Evolutionary conservation across 768 basidiomycete species (phyloP), one percentile per base, ranked within the genome.

Genomic region (Russula lepida): DNA sequence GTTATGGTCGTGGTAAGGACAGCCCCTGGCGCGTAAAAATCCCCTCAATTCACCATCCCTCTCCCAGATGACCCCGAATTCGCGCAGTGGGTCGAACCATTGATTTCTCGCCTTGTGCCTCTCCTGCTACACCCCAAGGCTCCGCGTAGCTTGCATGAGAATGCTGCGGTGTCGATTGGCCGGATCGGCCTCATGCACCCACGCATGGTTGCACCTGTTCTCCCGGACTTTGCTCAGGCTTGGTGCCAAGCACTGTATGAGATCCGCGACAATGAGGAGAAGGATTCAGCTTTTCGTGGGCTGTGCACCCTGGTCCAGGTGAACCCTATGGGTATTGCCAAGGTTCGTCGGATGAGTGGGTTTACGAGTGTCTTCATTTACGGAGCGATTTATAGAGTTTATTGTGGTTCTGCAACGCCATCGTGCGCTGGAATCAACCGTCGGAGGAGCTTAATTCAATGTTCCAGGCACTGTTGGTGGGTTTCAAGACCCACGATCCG

Each of bases 251-350:
- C 95, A 7, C 76, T 99, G 56, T 94, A 94, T 71, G 97, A 98
- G 74, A 99, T 99, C 72, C 87, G 97, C 65, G 97, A 99, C 69
- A 99, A 98, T 69, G 95, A 98, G 68, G 97, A 99, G 78, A 99
- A 98, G 75, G 97, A 98, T 69, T 98, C 94, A 23, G 97, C 97
- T 6, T 99, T 98, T 84, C 82, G 95, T 59, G 97, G 97, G 2
- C 83, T 99, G 68, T 99, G 97, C 74, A 92, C 92, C 30, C 85
- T 98, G 39, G 92, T 98, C 62, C 92, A 95, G 73, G 84, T 84
- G 32, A 99, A 99, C 71, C 97, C 97, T 19, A 83, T 84, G 63
- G 97, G 95, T 2, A 92, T 98, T 62, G 84, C 91, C 46, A 93
- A 93, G 84, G 94, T 89, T 58, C 63, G 85, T 74, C 6, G 19